Evolutionary conservation across 2,329 filamentous ascomycete genomes (phyloP), one percentile per base, ranked within the genome.

Genomic region (Fusarium foetens): DNA sequence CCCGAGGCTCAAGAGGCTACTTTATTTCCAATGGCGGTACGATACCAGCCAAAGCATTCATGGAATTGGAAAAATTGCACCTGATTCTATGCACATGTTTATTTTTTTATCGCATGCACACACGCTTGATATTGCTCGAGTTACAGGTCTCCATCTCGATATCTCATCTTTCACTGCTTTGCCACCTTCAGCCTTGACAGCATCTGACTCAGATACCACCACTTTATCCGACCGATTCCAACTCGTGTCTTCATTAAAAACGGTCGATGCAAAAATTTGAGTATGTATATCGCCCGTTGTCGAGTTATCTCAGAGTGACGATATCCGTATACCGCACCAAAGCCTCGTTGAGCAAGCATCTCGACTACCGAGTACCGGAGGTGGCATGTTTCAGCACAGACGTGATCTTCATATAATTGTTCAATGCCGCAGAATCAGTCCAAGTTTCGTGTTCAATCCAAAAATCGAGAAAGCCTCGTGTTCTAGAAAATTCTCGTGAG

Each of bases 161-260:
- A 42, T 72, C 52, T 67, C 39, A n/a, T 54, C 41, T 45, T 42
- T 27, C 27, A 57, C 53, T 70, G 48, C 61, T 73, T 72, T 73
- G 70, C 70, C 70, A 72, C 70, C 49, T 43, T 29, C 38, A 59
- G 66, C 61, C 57, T 71, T 42, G 61, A 63, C 58, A 17, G 70
- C 57, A 71, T 72, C 70, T 73, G 70, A 72, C 57, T 72, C 70
- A 73, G 70, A 72, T 70, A 63, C 16, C 58, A 63, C 49, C 51
- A 23, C 35, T 53, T 60, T 39, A 19, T 48, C 38, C 48, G 23
- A 19, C 17, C 29, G 23, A 43, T 54, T 16, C 19, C 68, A 41
- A 42, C 25, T 33, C 21, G 35, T 54, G 23, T 31, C n/a, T 27
- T 41, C 14, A n/a, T 14, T 62, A 17, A 29, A 67, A 39, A 13